phyloP scores from a whole-genome alignment of 1,284 basidiomycete species.

The Papiliotrema nemorosa region DNA sequence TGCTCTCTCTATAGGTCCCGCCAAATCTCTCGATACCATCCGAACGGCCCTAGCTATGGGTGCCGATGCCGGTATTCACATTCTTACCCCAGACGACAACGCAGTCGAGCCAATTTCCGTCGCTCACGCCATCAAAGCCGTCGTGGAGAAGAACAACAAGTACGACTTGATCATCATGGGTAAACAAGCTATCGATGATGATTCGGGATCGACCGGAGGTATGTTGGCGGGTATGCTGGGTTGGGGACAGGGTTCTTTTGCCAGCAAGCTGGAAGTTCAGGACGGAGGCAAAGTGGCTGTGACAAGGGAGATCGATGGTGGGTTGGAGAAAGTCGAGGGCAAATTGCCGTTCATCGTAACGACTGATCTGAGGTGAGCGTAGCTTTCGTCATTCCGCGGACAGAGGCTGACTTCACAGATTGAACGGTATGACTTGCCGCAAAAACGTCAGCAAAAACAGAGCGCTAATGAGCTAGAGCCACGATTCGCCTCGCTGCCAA shows the following conservation, averaged over 20 bases:
- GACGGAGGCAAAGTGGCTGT: slow-evolving; percentile 67
- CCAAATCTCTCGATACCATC: slow-evolving; percentile 85
- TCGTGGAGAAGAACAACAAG: slow-evolving; percentile 67
- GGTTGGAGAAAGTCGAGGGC: slow-evolving; percentile 77
- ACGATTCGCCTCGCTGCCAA: slow-evolving; percentile 88
- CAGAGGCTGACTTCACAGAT: slow-evolving; percentile 18
- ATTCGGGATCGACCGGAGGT: slow-evolving; percentile 94
- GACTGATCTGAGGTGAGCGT: slow-evolving; percentile 79
- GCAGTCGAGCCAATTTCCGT: slow-evolving; percentile 54
- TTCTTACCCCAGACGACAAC: slow-evolving; percentile 81
- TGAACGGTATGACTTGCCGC: slow-evolving; percentile 39
- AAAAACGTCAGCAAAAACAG: not conserved
- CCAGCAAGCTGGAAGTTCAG: slow-evolving; percentile 81
- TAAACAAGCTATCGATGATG: slow-evolving; percentile 99
- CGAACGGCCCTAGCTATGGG: slow-evolving; percentile 98
- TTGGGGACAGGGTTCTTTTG: slow-evolving; percentile 95
- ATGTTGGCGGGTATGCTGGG: slow-evolving; percentile 92
- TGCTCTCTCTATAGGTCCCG: slow-evolving; percentile 85
- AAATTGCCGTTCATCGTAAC: slow-evolving; percentile 83
- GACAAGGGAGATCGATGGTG: slow-evolving; percentile 92
- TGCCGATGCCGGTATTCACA: slow-evolving; percentile 87
- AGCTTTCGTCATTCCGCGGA: not conserved
- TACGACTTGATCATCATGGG: slow-evolving; percentile 88
- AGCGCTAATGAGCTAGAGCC: slow-evolving; percentile 62
- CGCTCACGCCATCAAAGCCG: slow-evolving; percentile 67